Conservation (phyloP, 495 filamentous ascomycete species). For the Penicillium herquei region DNA sequence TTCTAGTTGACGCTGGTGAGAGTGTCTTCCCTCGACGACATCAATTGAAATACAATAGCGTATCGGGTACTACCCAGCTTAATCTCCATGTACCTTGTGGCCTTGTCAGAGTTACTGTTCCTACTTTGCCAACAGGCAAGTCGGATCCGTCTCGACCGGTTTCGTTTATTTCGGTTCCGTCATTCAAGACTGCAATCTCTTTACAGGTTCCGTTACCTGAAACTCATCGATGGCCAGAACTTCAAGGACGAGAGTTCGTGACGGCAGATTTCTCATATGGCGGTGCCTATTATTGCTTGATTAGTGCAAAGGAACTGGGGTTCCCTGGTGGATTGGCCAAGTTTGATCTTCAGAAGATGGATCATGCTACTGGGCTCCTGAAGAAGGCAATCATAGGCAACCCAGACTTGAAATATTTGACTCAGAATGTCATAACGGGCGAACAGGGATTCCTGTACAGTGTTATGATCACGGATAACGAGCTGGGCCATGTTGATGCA, state of each 20-base stretch:
- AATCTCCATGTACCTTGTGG: conserved; percentile 22
- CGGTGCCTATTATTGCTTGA: conserved; percentile 13
- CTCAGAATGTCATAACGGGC: conserved; percentile 6
- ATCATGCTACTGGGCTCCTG: conserved; percentile 17
- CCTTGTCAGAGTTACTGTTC: conserved; percentile 15
- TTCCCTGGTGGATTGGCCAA: conserved; percentile 10
- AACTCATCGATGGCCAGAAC: conserved; percentile 14
- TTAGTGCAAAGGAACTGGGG: conserved; percentile 14
- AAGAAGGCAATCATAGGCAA: conserved; percentile 14
- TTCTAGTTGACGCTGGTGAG: conserved; percentile 18
- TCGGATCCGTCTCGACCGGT: conserved; percentile 21
- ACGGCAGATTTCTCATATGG: conserved; percentile 16
- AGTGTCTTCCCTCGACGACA: conserved; percentile 11
- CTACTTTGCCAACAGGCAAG: conserved; percentile 10
- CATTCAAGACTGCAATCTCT: conserved; percentile 16
- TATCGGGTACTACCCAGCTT: background rate
- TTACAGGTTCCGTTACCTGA: conserved; percentile 14
- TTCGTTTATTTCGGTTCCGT: conserved; percentile 21
- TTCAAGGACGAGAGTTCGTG: conserved; percentile 4
- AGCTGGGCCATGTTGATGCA: conserved; percentile 27
- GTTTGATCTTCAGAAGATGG: conserved; percentile 13
- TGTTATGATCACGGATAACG: conserved; percentile 16
- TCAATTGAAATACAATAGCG: conserved; percentile 5
- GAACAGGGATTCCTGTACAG: conserved; percentile 17
- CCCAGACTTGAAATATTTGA: conserved; percentile 7